phyloP scores from a whole-genome alignment of 225 moss, liverwort and hornwort genomes.

The Antitrichia curtipendula region DNA sequence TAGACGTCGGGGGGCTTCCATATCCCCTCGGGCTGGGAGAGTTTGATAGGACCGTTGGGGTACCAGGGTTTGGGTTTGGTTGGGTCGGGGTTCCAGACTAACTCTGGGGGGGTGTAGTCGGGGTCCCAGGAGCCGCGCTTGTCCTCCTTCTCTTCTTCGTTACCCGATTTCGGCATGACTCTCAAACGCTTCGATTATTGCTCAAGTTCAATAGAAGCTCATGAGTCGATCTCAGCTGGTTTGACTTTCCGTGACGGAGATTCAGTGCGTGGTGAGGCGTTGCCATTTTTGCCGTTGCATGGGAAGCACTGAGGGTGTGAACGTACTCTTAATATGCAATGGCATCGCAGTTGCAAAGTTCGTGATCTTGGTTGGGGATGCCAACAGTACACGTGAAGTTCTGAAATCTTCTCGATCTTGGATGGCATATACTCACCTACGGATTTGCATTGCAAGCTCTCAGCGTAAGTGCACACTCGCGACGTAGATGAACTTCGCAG shows the following conservation, averaged over 20 bases:
- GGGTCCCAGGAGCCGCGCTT: conserved; percentile 27
- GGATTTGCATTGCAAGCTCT: background rate
- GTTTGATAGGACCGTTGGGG: conserved; percentile 9
- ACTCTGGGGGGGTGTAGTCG: background rate
- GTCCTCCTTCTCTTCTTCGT: conserved; percentile 17
- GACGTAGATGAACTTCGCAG: background rate
- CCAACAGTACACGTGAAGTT: too few species aligned
- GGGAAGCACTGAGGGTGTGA: background rate
- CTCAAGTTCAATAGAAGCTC: background rate
- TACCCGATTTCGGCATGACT: background rate
- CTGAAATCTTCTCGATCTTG: background rate
- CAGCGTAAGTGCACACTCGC: background rate
- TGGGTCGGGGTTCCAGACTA: background rate
- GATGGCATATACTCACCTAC: background rate
- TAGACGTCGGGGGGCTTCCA: conserved; percentile 28
- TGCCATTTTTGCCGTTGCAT: background rate
- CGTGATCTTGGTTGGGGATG: too few species aligned
- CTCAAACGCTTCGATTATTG: background rate
- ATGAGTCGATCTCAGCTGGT: background rate
- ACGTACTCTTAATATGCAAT: background rate
- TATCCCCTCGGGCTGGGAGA: conserved; percentile 25
- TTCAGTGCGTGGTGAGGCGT: too few species aligned
- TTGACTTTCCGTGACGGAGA: background rate
- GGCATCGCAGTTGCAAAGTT: background rate
- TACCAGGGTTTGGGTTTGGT: conserved; percentile 21